Evolutionary conservation across 805 yeast species (phyloP).

Genomic region (Yamadazyma sp.): DNA sequence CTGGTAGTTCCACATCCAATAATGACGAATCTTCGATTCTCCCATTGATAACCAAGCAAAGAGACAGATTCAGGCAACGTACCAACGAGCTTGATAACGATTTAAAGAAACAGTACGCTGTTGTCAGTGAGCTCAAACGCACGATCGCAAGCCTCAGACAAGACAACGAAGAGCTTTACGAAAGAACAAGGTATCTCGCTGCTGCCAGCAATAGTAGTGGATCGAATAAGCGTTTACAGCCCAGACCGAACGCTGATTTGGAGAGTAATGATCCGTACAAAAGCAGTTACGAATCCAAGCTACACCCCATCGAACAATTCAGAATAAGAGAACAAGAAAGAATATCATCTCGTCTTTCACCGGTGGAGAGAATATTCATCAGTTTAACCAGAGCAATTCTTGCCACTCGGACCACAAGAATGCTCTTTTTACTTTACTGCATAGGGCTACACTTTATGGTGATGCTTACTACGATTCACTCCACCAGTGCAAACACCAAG

Average conservation of each 20-base stretch:
- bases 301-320: slow-evolving; percentile 83
- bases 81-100: slow-evolving; percentile 85
- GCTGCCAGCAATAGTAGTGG: slow-evolving; percentile 38
- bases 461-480: slow-evolving; percentile 59
- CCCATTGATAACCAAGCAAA: slow-evolving; percentile 89
- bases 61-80: slow-evolving; percentile 87
- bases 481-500: slow-evolving; percentile 46
- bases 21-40: slow-evolving; percentile 53
- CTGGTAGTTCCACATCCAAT: slow-evolving; percentile 13
- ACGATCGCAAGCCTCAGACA: slow-evolving; percentile 63
- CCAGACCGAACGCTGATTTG: slow-evolving; percentile 41
- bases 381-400: slow-evolving; percentile 72
- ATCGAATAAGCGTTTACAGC: slow-evolving; percentile 19
- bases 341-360: slow-evolving; percentile 67
- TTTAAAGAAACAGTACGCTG: slow-evolving; percentile 53
- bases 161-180: slow-evolving; percentile 80
- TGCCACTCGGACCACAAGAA: slow-evolving; percentile 69
- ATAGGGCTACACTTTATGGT: slow-evolving; percentile 72
- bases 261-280: slow-evolving; percentile 61
- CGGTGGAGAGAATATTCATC: slow-evolving; percentile 75
- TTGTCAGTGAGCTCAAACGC: slow-evolving; percentile 59
- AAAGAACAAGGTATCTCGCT: slow-evolving; percentile 67
- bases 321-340: slow-evolving; percentile 76
- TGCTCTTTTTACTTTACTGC: slow-evolving; percentile 73
- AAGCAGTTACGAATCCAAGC: slow-evolving; percentile 66